Evolutionary conservation across 2,329 filamentous ascomycete genomes (phyloP).

Genomic region (Aspergillus brunneoviolaceus): DNA sequence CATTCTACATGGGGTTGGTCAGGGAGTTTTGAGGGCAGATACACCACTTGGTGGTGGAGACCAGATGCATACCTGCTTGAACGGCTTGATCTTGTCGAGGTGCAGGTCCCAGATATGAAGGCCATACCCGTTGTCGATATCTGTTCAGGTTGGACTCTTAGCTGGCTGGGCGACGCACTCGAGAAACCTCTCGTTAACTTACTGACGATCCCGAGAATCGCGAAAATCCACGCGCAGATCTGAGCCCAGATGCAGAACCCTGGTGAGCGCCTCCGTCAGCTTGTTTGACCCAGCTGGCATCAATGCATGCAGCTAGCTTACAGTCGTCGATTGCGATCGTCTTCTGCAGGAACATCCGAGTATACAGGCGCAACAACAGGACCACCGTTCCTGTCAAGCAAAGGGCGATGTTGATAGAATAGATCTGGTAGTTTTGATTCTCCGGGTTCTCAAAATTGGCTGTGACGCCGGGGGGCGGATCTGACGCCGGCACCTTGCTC

Average conservation of each 20-base stretch:
- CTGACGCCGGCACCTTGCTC: conserved; percentile 12
- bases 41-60: no score
- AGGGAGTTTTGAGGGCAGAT: no score
- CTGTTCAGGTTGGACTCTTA: neutral
- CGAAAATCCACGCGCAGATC: conserved; percentile 18
- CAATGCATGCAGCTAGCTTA: neutral
- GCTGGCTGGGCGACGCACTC: neutral
- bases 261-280: neutral
- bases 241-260: conserved; percentile 12
- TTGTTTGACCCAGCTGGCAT: no score
- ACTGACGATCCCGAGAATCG: conserved; percentile 16
- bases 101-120: conserved; percentile 17
- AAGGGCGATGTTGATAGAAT: conserved; percentile 16
- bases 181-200: neutral
- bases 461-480: conserved; percentile 11
- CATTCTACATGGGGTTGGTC: conserved; percentile 2
- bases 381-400: conserved; percentile 9
- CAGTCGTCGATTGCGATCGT: conserved; percentile 11
- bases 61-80: conserved; percentile 11
- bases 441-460: conserved; percentile 14
- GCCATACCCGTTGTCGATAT: conserved; percentile 17
- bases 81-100: conserved; percentile 11
- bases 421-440: conserved; percentile 11
- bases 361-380: conserved; percentile 13
- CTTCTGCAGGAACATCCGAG: conserved; percentile 6